A percentile compares a stretch with the other conserved stretches of the same genome.
These are phyloP conservation scores for Phytophthora idaei DNA, from an alignment of 352 stramenopile species.

Conservation along the genomic window DNA sequence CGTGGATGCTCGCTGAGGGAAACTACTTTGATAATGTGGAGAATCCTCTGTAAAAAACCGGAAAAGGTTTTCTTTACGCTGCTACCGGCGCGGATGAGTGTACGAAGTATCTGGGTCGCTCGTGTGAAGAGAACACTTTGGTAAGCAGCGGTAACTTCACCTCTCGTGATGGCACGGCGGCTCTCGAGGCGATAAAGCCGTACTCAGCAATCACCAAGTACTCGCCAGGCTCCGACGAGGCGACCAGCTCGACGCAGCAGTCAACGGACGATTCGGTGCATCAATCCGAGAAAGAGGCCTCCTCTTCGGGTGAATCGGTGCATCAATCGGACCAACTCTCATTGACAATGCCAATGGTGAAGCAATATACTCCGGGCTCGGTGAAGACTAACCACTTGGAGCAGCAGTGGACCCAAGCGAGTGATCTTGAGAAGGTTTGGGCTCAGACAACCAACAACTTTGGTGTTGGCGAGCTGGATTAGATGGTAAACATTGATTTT, in stretches of 20 bases:
- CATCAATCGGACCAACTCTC: background rate
- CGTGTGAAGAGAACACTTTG: background rate
- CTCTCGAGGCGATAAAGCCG: background rate
- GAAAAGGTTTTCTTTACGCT: background rate
- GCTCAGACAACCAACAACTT: constrained; percentile 23
- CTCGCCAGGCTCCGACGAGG: background rate
- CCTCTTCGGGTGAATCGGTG: background rate
- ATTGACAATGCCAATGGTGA: background rate
- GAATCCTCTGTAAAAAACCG: background rate
- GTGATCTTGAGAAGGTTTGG: constrained; percentile 22
- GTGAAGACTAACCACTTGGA: background rate
- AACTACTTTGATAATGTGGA: background rate
- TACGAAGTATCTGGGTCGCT: background rate
- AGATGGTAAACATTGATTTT: constrained; percentile 2
- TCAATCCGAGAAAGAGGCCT: background rate
- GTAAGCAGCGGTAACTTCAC: background rate
- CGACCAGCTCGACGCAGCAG: background rate
- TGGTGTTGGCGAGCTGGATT: constrained; percentile 27
- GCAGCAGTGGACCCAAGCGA: constrained; percentile 13
- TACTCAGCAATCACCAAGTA: background rate
- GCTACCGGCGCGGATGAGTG: background rate
- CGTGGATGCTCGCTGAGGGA: background rate
- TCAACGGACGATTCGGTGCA: background rate
- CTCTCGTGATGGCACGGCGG: background rate
- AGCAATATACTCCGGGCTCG: background rate